Evolutionary conservation across 495 filamentous ascomycete genomes (phyloP).

Genomic region (Xylaria scruposa): DNA sequence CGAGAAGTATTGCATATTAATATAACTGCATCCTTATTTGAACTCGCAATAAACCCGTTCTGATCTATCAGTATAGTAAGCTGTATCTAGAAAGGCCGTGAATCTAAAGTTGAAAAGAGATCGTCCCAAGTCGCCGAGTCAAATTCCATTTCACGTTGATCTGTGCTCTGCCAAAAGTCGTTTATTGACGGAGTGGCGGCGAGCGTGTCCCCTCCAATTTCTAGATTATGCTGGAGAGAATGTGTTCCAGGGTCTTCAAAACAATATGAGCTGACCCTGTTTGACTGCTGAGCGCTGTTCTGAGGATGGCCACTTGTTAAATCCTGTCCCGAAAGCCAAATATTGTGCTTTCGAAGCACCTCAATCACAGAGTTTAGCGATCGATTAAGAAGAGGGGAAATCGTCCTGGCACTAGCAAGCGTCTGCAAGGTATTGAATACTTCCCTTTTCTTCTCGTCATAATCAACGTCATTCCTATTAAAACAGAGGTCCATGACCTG

Average conservation of each 20-base stretch:
- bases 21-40: not conserved
- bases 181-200: not conserved
- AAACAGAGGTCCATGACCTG: slow-evolving; percentile 43
- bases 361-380: slow-evolving; percentile 5
- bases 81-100: not conserved
- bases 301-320: not conserved
- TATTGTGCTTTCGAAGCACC: not conserved
- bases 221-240: not conserved
- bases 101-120: slow-evolving; percentile 13
- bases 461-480: not conserved
- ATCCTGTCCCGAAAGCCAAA: not conserved
- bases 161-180: slow-evolving; percentile 12
- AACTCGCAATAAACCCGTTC: not conserved
- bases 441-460: not conserved
- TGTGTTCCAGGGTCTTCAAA: not conserved
- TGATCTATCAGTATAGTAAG: not conserved
- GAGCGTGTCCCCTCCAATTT: not conserved
- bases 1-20: no score
- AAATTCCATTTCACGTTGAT: slow-evolving; percentile 10
- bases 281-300: not conserved
- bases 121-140: slow-evolving; percentile 2
- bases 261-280: not conserved
- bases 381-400: slow-evolving; percentile 10
- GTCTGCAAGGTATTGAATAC: not conserved
- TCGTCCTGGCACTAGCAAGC: not conserved